Base-by-base conservation (phyloP, 169 alveolate species). In the Plasmodium berghei region DNA sequence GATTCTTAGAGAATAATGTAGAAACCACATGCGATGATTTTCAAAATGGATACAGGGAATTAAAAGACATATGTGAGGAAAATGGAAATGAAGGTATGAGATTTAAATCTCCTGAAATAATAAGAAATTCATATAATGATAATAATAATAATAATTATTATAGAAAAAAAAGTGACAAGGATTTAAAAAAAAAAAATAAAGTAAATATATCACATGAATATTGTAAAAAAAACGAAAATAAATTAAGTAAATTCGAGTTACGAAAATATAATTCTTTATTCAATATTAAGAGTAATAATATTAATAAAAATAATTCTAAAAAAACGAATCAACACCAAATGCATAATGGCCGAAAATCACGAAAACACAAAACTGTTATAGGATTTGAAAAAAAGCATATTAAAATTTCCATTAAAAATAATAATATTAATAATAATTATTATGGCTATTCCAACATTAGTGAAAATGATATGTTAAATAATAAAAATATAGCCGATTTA, bases 311-410 rank as follows among this genome's bases (percentile, higher is more conserved):
- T 28, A 64, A 77, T 46, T 45, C 66, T 10, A 49, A 18, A 55
- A 42, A 28, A 26, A 52, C 63, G 49, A 52, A 64, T 49, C 52
- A 49, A 10, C 18, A 18, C 8, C 12, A 16, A 40, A 1, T 12
- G n/a, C 40, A 40, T 49, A 34, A 42, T 45, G 55, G 63, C 34
- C 45, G 89, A 49, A 77, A 34, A 26, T 49, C 80, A 56, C 49
- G 75, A 61, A 77, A 77, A 58, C 89, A 77, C 24, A 77, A 77
- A 77, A 77, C 89, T 24, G 89, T 77, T 12, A 77, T 77, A 70
- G 89, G 89, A 1, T 64, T 77, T 77, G 89, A 77, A 64, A 62
- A 74, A 16, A 63, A 75, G 24, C 63, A 63, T 48, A 77, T 52
- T 63, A 77, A 34, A 42, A 42, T 5, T 5, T 4, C 28, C 26